Evolutionary conservation across 169 alveolate species (phyloP), one percentile per base, ranked within the genome.

Genomic region (Theileria annulata): DNA sequence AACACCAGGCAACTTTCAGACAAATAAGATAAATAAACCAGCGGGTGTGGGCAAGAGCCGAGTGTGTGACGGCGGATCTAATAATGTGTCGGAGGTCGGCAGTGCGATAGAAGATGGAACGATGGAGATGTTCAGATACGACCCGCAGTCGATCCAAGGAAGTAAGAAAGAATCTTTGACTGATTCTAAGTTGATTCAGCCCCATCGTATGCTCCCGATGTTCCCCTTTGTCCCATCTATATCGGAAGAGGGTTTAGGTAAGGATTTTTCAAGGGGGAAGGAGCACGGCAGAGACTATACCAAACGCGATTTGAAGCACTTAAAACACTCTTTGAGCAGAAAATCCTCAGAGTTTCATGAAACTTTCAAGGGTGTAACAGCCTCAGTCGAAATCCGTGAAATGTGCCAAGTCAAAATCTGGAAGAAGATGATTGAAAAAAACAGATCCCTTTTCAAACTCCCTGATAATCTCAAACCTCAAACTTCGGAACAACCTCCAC

Each of bases 321-420:
- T 15, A 63, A 81, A 81, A 67, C 37, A 67, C 59, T 8, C 80
- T n/a, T 69, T 33, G 28, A 79, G 33, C 71, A 62, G 77, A 35
- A 70, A 56, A 56, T 6, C 21, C 21, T 74, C 88, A 17, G 89
- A 66, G 56, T 12, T 66, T 4, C 42, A 35, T 13, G 86, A 82
- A 13, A 54, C 48, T 23, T 67, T 82, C 67, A 82, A 82, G 62
- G 35, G 85, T 3, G 77, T 82, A 3, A 76, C 86, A 19, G 67
- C 89, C n/a, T 75, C 86, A 35, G 89, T 74, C 28, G 85, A 82
- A 56, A 59, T 75, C 28, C 82, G 89, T 13, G 89, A 82, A 51
- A 69, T 75, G 27, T 82, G 89, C 66, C 89, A 82, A 63, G 72
- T 82, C 47, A 71, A 75, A 48, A n/a, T 79, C 30, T 82, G 89